Evolutionary conservation across 345 rosid genomes (phyloP).

Genomic region (Syzygium aqueum): DNA sequence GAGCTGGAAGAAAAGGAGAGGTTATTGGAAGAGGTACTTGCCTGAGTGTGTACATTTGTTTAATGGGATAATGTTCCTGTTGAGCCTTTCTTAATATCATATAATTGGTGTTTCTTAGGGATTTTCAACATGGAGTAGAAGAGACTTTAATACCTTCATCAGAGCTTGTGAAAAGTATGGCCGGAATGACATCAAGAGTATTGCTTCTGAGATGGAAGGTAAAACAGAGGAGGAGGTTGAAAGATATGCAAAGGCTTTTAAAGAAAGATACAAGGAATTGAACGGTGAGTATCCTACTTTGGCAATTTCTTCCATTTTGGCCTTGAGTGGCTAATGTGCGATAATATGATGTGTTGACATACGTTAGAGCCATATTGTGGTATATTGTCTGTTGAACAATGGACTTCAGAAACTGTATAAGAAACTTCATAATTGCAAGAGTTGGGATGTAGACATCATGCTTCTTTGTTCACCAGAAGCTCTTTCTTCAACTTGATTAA

Average conservation of each 20-base stretch:
- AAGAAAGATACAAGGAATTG: constrained; percentile 87
- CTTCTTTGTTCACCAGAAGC: neutral
- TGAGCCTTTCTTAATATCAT: constrained; percentile 3
- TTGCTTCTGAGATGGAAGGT: constrained; percentile 95
- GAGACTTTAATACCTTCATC: constrained; percentile 82
- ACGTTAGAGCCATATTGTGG: neutral
- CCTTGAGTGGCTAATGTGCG: neutral
- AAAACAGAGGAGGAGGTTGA: constrained; percentile 89
- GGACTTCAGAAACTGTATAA: neutral
- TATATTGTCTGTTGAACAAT: neutral
- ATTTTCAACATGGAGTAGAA: constrained; percentile 94
- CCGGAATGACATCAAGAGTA: constrained; percentile 64
- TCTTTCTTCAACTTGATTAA: neutral
- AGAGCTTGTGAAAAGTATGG: constrained; percentile 99
- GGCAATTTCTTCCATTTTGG: neutral
- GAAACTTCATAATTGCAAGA: neutral
- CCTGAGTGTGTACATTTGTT: neutral
- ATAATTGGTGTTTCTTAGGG: constrained; percentile 39
- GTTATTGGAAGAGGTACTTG: constrained; percentile 74
- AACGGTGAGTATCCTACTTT: constrained; percentile 31
- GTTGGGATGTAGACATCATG: neutral
- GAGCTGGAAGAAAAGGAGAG: constrained; percentile 95
- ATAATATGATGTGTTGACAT: neutral
- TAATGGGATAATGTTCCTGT: neutral
- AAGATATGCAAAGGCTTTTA: constrained; percentile 78